Evolutionary conservation across 2,329 filamentous ascomycete genomes (phyloP), one percentile per base, ranked within the genome.

Genomic region (Aspergillus ustus): DNA sequence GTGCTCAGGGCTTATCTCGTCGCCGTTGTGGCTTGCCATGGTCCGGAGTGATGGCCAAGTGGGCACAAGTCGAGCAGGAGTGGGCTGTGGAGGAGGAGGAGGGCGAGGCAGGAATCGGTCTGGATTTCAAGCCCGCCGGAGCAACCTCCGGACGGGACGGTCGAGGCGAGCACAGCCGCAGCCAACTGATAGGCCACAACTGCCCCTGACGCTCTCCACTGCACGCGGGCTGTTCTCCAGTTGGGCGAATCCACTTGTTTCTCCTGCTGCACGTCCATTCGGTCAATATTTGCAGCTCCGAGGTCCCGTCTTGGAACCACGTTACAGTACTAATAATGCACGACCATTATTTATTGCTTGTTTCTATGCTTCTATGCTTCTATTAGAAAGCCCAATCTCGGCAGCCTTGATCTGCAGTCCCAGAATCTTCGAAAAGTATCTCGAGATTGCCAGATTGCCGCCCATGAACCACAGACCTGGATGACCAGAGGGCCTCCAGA

Each of bases 391-490:
- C 2, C 52, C 17, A 20, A 46, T 72, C 62, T 81, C 75, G 15
- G 77, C 51, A 0, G 75, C 80, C 72, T 82, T 82, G 52, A 84
- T 83, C 73, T 83, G 80, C 66, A 85, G 67, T 6, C 82, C 83
- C 69, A 85, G 64, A 29, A 80, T 52, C 46, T 80, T 81, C 0
- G 87, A 89, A 67, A 82, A 90, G 61, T 86, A 89, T 52, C 88
- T 78, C 64, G 85, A 87, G 58, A 90, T 72, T 0, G 86, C 86
- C 43, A 90, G 68, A 67, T 89, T 90, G 0, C 88, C 88, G 0
- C 87, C 87, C 68, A 88, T 86, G 66, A 88, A 86, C 87, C 87
- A 91, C 63, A 90, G 86, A 0, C 87, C 87, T 0, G 85, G 85
- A 59, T 89, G 87, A 0, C 87, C 87, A n/a, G 81, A 87, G 22